These are phyloP conservation scores for Calcarisporium arbuscula DNA, from an alignment of 2,329 filamentous ascomycete species.

Conservation along the genomic window DNA sequence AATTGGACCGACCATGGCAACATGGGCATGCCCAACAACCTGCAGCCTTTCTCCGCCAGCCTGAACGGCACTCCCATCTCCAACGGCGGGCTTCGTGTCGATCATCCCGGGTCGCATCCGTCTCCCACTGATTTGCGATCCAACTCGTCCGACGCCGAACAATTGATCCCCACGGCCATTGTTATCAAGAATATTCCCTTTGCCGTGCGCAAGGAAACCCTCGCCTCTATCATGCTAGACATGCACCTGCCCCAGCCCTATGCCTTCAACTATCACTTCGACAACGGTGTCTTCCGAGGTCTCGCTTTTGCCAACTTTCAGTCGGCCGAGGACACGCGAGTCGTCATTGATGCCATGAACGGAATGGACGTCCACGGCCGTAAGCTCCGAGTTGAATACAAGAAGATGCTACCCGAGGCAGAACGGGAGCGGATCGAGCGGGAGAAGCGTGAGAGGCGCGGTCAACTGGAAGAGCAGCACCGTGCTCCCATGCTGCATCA, in stretches of 20 bases:
- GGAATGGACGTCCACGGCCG: conserved; percentile 92
- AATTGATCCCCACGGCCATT: conserved; percentile 95
- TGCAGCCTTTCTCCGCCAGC: conserved; percentile 28
- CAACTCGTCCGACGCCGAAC: conserved; percentile 57
- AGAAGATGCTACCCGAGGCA: conserved; percentile 96
- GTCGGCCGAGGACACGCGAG: conserved; percentile 84
- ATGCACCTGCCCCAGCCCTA: conserved; percentile 91
- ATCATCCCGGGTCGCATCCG: conserved; percentile 32
- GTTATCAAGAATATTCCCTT: conserved; percentile 99
- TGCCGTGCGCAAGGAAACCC: conserved; percentile 92
- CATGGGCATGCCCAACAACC: conserved; percentile 32
- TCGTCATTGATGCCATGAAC: conserved; percentile 91
- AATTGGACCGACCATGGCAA: conserved; percentile 45
- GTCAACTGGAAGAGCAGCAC: conserved; percentile 96
- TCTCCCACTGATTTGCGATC: conserved; percentile 35
- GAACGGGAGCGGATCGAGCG: conserved; percentile 94
- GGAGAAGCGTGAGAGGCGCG: conserved; percentile 91
- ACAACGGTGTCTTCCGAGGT: conserved; percentile 93
- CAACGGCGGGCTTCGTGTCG: conserved; percentile 37
- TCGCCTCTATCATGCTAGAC: conserved; percentile 89
- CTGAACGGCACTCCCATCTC: conserved; percentile 30
- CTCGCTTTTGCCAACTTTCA: conserved; percentile 98
- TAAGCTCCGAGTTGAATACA: conserved; percentile 95
- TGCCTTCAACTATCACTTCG: conserved; percentile 99
- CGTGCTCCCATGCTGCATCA: conserved; percentile 70